phyloP scores from a whole-genome alignment of 2,329 filamentous ascomycete species.

The Scytalidium lignicola region DNA sequence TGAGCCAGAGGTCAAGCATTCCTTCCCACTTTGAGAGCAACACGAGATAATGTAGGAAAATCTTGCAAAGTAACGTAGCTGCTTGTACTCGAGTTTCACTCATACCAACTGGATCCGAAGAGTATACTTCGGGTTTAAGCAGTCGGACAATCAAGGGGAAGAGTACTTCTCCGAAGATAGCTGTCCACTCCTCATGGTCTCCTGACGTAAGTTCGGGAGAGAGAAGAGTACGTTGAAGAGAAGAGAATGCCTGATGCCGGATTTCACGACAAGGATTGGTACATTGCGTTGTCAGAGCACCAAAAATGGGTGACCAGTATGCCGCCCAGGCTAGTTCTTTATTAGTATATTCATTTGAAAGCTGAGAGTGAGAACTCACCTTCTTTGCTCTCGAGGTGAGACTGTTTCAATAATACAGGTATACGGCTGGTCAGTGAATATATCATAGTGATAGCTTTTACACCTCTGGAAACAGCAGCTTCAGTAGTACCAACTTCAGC shows the following conservation, averaged over 20 bases:
- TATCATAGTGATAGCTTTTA: conserved; percentile 75
- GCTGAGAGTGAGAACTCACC: conserved; percentile 41
- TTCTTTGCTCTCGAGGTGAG: conserved; percentile 82
- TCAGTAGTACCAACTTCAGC: conserved; percentile 40
- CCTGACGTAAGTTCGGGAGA: conserved; percentile 78
- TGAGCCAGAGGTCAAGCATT: conserved; percentile 86
- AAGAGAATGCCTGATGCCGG: conserved; percentile 80
- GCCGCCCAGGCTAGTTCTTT: conserved; percentile 76
- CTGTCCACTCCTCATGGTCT: conserved; percentile 87
- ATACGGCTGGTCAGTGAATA: conserved; percentile 78
- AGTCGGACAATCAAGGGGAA: conserved; percentile 86
- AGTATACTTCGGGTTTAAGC: conserved; percentile 91
- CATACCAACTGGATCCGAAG: conserved; percentile 88
- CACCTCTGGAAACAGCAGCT: conserved; percentile 70
- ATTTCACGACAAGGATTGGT: conserved; percentile 93
- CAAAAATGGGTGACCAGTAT: conserved; percentile 95
- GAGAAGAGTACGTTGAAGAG: conserved; percentile 78
- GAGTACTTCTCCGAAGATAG: conserved; percentile 88
- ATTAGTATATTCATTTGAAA: conserved; percentile 17
- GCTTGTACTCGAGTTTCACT: conserved; percentile 90
- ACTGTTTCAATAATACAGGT: conserved; percentile 83
- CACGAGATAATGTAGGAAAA: conserved; percentile 90
- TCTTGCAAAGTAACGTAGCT: conserved; percentile 86
- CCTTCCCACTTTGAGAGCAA: conserved; percentile 79
- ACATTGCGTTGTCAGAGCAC: conserved; percentile 82